Base-by-base conservation (phyloP, 306 rosid genomes). In the Astragalus membranaceus region DNA sequence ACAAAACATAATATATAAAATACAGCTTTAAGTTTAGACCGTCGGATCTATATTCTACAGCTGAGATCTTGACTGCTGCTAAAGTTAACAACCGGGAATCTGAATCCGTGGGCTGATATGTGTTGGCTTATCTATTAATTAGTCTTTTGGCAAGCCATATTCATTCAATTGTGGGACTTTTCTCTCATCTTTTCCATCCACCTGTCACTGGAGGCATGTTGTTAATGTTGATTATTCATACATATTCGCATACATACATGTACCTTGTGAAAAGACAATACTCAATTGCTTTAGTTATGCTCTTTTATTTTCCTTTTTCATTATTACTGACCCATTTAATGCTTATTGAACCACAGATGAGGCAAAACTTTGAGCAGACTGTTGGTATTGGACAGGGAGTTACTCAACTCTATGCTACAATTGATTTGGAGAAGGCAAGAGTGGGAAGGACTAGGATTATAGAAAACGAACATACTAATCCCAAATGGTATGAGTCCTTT, bases 391-490 rank as follows among this genome's bases (percentile, higher is more conserved):
- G 93, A 64, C 81, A 83, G 67, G 95, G 95, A 62, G 76, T 80
- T 61, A 71, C 88, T 47, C 80, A 78, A 79, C 81, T 88, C 50
- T 88, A 88, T 73, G 95, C 95, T 44, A 82, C 87, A 36, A 69
- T 88, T 53, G 95, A 88, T 86, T 74, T 88, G 77, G 91, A 86
- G 75, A 88, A 88, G 81, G 95, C 95, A 68, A 88, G 95, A 78
- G 95, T 84, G 2, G 95, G 95, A 69, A 84, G 83, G 86, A 88
- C 95, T 5, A 80, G 95, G 66, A 82, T 73, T n/a, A 17, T 88
- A 12, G 89, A 85, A 82, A 79, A 80, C 14, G 91, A 86, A 60
- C 76, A 56, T 49, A 54, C 77, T 67, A 85, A 88, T 64, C 95
- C 95, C 8, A 84, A 20, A 76, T 88, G 95, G 95, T 62, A 80